Percentiles rank a stretch among this genome's conserved stretches.
Conservation (phyloP, 1,139 yeast genomes). For the Pichia sp. region DNA sequence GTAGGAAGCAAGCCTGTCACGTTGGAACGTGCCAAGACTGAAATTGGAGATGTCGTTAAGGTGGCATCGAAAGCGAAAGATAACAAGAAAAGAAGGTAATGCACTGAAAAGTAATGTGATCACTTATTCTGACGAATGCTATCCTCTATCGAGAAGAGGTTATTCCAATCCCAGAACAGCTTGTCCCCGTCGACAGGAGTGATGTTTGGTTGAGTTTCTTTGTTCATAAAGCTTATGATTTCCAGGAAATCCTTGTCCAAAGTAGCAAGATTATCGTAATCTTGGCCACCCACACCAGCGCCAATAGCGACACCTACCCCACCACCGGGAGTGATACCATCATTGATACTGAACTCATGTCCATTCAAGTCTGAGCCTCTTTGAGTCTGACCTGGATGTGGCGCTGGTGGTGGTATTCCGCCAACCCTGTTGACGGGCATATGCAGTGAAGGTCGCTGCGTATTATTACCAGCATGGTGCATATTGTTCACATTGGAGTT, state of each 20-base stretch:
- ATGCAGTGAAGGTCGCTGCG: too few relatives aligned
- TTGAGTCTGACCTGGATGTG: too few relatives aligned
- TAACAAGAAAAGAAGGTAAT: neutral
- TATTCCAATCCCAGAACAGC: slow-evolving; percentile 12
- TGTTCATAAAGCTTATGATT: slow-evolving; percentile 8
- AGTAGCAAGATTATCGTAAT: neutral
- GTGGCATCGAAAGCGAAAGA: slow-evolving; percentile 2
- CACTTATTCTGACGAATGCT: neutral
- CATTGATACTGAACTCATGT: too few relatives aligned
- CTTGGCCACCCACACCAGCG: too few relatives aligned
- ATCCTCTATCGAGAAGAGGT: slow-evolving; percentile 3
- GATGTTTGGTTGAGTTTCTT: slow-evolving; percentile 4
- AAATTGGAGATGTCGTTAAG: slow-evolving; percentile 17
- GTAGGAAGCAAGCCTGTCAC: slow-evolving; percentile 71
- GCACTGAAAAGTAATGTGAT: too few relatives aligned
- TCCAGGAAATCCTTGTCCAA: slow-evolving; percentile 9
- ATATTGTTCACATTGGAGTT: too few relatives aligned
- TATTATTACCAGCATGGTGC: too few relatives aligned
- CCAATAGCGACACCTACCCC: too few relatives aligned
- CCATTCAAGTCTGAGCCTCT: too few relatives aligned
- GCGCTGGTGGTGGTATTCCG: too few relatives aligned
- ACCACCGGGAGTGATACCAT: neutral
- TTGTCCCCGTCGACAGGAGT: slow-evolving; percentile 6
- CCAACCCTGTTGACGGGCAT: too few relatives aligned
- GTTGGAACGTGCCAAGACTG: slow-evolving; percentile 52